phyloP scores from a whole-genome alignment of 176 grass and related monocot genomes.

The Musa schizocarpa region DNA sequence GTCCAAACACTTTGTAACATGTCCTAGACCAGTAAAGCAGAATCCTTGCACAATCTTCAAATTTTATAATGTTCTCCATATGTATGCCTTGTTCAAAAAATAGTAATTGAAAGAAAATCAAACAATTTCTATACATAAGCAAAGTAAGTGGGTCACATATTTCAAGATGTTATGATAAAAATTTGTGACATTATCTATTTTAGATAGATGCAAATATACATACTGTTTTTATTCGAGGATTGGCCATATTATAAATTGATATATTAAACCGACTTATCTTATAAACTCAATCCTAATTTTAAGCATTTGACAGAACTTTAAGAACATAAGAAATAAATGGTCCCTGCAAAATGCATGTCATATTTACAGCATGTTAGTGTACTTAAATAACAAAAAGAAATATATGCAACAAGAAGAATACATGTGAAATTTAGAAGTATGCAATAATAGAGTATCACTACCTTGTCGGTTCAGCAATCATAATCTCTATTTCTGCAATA shows the following conservation, averaged over 20 bases:
- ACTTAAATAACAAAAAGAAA: too few species aligned
- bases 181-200: not conserved
- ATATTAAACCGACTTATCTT: not conserved
- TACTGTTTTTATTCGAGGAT: not conserved
- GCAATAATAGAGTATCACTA: not conserved
- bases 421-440: not conserved
- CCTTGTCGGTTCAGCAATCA: slow-evolving; percentile 83
- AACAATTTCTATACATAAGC: not conserved
- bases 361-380: too few species aligned
- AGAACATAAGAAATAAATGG: too few species aligned
- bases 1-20: too few species aligned
- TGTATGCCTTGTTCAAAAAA: not conserved
- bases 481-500: slow-evolving; percentile 75
- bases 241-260: not conserved
- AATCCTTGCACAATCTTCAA: not conserved
- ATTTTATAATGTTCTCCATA: not conserved
- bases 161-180: not conserved
- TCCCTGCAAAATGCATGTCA: too few species aligned
- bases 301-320: too few species aligned
- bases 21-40: too few species aligned
- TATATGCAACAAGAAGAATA: too few species aligned
- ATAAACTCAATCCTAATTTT: too few species aligned
- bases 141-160: not conserved
- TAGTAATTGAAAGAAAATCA: not conserved
- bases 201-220: not conserved